These are phyloP conservation scores for Chlorella sp. DNA, from an alignment of 139 green algal genomes.

Conservation along the genomic window DNA sequence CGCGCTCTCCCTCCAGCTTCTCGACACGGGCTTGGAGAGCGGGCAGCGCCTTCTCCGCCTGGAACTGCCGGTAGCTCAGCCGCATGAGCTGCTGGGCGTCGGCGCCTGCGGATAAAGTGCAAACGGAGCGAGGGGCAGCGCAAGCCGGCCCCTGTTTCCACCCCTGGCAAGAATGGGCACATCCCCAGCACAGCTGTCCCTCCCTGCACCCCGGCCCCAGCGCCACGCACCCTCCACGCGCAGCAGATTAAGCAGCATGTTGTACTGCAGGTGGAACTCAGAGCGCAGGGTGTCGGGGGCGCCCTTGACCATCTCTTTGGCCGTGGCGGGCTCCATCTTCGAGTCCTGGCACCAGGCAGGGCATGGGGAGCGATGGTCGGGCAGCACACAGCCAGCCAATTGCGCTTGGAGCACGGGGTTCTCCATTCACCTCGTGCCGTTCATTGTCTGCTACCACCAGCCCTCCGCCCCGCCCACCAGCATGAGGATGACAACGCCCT, in stretches of 20 bases:
- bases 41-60: slow-evolving; percentile 66
- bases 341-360: too few species aligned
- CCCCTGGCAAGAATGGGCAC: too few species aligned
- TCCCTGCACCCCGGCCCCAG: background rate
- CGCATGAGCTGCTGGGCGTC: slow-evolving; percentile 61
- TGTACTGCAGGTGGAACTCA: slow-evolving; percentile 79
- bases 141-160: too few species aligned
- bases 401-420: too few species aligned
- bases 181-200: background rate
- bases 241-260: slow-evolving; percentile 84
- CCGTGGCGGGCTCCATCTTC: slow-evolving; percentile 77
- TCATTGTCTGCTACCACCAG: too few species aligned
- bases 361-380: too few species aligned
- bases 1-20: slow-evolving; percentile 48
- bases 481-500: too few species aligned
- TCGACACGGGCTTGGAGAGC: slow-evolving; percentile 48
- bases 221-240: slow-evolving; percentile 48
- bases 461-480: too few species aligned
- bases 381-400: too few species aligned
- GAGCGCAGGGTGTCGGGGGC: slow-evolving; percentile 74
- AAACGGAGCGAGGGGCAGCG: too few species aligned
- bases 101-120: too few species aligned
- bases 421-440: too few species aligned
- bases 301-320: slow-evolving; percentile 75
- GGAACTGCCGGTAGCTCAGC: slow-evolving; percentile 62